Percentiles rank a stretch among this genome's conserved stretches.
Evolutionary conservation across 345 rosid species (phyloP).

Genomic region (Schrenkiella parvula): DNA sequence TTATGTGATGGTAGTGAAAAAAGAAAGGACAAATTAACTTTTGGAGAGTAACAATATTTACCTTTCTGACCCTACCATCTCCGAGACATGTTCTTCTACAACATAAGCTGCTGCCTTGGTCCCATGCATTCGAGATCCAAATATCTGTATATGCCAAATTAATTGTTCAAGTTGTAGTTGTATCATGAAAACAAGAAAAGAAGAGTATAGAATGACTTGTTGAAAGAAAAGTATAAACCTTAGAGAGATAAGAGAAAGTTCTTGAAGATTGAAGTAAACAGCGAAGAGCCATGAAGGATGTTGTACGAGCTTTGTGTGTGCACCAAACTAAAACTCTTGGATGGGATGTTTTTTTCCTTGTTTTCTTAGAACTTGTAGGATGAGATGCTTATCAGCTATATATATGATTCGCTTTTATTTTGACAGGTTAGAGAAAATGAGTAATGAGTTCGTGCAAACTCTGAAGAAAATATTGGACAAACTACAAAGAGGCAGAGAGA

Average conservation of each 20-base stretch:
- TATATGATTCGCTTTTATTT: not conserved
- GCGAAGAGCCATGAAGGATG: conserved; percentile 23
- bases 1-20: not conserved
- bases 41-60: no score
- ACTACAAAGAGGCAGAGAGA: conserved; percentile 6
- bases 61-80: conserved; percentile 13
- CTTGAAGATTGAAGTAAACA: conserved; percentile 12
- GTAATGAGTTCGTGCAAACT: not conserved
- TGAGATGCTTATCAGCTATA: no score
- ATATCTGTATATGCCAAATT: no score
- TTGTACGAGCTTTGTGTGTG: conserved; percentile 5
- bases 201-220: not conserved
- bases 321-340: conserved; percentile 1
- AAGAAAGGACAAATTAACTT: conserved; percentile 4
- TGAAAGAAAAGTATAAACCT: conserved; percentile 9
- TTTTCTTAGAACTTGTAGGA: no score
- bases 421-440: not conserved
- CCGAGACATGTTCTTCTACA: conserved; percentile 18
- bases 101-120: conserved; percentile 29
- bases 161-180: no score
- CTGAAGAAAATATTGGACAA: not conserved
- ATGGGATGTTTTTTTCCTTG: not conserved
- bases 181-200: no score
- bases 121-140: conserved; percentile 26
- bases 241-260: conserved; percentile 14